A percentile compares a stretch with the other conserved stretches of the same genome.
Evolutionary conservation across 192 early-diverging fungal genomes (phyloP).

Genomic region (Physocladia obscura): DNA sequence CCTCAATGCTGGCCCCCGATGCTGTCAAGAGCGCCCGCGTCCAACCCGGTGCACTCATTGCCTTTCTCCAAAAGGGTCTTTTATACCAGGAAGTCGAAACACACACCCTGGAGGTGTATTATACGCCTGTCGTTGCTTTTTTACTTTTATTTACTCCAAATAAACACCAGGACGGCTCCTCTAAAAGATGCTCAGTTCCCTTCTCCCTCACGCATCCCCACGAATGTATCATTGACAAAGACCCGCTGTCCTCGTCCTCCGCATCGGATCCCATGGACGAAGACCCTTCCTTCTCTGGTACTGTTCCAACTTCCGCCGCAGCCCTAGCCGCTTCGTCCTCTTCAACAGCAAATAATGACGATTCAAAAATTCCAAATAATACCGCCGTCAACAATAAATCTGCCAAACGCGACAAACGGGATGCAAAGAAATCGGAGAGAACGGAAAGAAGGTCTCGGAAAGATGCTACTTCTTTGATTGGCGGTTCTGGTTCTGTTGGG

Average conservation of each 20-base stretch:
- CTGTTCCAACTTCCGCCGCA: too few species aligned
- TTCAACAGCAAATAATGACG: too few species aligned
- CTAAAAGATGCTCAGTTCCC: constrained; percentile 68
- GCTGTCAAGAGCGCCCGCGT: constrained; percentile 45
- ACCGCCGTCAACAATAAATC: too few species aligned
- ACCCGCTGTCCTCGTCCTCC: constrained; percentile 20
- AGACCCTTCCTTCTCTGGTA: too few species aligned
- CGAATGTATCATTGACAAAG: constrained; percentile 49
- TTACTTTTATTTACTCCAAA: neutral
- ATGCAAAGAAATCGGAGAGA: constrained; percentile 6
- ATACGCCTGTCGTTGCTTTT: neutral
- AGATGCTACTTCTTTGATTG: too few species aligned
- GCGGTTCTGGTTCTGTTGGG: too few species aligned
- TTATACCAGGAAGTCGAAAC: constrained; percentile 88
- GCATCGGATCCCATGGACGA: constrained; percentile 23
- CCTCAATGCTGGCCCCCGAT: neutral
- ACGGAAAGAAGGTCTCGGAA: constrained; percentile 9
- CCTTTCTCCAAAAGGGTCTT: constrained; percentile 86
- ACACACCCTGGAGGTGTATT: constrained; percentile 74
- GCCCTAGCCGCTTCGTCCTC: too few species aligned
- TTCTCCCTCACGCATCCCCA: constrained; percentile 69
- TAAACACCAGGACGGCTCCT: constrained; percentile 69
- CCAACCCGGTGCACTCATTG: constrained; percentile 79
- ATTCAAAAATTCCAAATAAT: too few species aligned
- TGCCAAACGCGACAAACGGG: constrained; percentile 15